Percentiles rank a stretch among this genome's conserved stretches.
Evolutionary conservation across 306 rosid genomes (phyloP).

Genomic region (Erythrophleum fordii): DNA sequence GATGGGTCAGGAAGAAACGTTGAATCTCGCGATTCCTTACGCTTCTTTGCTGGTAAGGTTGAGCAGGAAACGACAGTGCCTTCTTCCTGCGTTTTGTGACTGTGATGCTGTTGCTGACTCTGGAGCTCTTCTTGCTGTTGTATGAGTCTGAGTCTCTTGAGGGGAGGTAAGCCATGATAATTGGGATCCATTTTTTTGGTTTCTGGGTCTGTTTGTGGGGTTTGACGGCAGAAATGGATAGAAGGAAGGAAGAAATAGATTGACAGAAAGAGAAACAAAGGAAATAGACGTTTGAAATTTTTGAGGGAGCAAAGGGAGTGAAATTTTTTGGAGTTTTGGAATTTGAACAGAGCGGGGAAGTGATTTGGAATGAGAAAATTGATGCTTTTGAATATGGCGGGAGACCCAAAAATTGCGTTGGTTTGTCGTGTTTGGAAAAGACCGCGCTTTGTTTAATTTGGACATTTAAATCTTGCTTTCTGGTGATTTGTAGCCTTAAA

Average conservation of each 20-base stretch:
- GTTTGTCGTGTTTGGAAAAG: not conserved
- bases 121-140: slow-evolving; percentile 47
- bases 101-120: slow-evolving; percentile 21
- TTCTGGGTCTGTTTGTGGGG: not conserved
- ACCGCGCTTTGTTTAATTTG: not conserved
- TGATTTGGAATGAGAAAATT: not conserved
- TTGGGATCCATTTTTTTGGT: slow-evolving; percentile 50
- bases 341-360: slow-evolving; percentile 20
- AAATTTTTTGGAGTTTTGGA: not conserved
- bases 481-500: no score
- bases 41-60: slow-evolving; percentile 73
- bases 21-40: slow-evolving; percentile 59
- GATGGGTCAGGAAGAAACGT: slow-evolving; percentile 1
- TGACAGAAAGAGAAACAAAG: not conserved
- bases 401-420: not conserved
- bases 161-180: slow-evolving; percentile 63
- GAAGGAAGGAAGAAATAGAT: not conserved
- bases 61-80: not conserved
- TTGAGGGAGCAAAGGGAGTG: slow-evolving; percentile 11
- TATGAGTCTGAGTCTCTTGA: slow-evolving; percentile 67
- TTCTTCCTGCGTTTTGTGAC: not conserved
- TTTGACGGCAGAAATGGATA: not conserved
- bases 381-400: slow-evolving; percentile 17
- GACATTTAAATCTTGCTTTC: no score
- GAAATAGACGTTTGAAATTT: not conserved